Evolutionary conservation across 768 basidiomycete species (phyloP).

Genomic region (Guyanaporus albipodus): DNA sequence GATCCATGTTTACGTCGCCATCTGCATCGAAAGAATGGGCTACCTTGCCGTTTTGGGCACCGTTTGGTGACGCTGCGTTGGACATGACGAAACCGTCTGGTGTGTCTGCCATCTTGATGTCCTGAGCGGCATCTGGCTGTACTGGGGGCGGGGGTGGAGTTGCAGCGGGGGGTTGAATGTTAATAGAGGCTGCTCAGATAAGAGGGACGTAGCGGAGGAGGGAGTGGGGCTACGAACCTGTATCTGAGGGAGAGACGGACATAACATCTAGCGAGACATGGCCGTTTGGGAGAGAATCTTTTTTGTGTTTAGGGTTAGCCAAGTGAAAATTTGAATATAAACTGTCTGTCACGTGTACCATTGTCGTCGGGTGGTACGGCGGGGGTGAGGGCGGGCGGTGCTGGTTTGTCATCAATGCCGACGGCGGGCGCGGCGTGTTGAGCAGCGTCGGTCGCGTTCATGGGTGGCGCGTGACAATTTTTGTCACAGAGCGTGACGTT

Average conservation of each 20-base stretch:
- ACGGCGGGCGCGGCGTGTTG: conserved; percentile 29
- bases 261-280: conserved; percentile 46
- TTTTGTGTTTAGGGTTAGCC: conserved; percentile 38
- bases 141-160: conserved; percentile 46
- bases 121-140: conserved; percentile 43
- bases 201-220: conserved; percentile 23
- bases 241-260: conserved; percentile 47
- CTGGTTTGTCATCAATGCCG: conserved; percentile 29
- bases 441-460: conserved; percentile 47
- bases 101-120: conserved; percentile 52
- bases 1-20: conserved; percentile 33
- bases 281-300: conserved; percentile 50
- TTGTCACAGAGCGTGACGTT: conserved; percentile 61
- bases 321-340: conserved; percentile 28
- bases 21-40: conserved; percentile 32
- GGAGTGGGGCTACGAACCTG: conserved; percentile 40
- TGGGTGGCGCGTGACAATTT: conserved; percentile 63
- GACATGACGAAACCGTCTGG: conserved; percentile 16
- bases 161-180: conserved; percentile 42
- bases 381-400: conserved; percentile 15
- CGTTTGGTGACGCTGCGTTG: conserved; percentile 12
- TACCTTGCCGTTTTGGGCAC: conserved; percentile 22
- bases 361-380: conserved; percentile 27
- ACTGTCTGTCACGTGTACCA: conserved; percentile 39
- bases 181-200: conserved; percentile 39